Base-by-base conservation (phyloP, 768 basidiomycete species). In the Leccinum aurantiacum region DNA sequence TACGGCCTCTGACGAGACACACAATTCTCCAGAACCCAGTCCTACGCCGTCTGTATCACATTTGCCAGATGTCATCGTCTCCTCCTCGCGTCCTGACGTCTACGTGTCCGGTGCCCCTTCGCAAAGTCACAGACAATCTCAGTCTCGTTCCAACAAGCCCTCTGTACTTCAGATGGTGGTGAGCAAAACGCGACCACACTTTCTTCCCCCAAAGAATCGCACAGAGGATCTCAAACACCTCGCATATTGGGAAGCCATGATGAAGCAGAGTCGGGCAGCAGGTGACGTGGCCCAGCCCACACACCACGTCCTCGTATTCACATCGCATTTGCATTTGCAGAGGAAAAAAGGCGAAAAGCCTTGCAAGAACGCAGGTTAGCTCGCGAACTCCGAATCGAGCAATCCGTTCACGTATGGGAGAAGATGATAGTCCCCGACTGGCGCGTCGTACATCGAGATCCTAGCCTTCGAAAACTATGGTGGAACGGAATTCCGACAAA, bases 401-500 rank as follows among this genome's bases (percentile, higher is more conserved):
- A 88, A 38, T 87, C 87, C 6, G 74, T 92, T 54, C 77, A 82
- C 44, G 71, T 82, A 8, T 95, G 94, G 94, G 89, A 94, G 71
- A 83, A 80, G 58, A 81, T 85, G 14, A 88, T 96, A 58, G 67
- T 90, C 19, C 91, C 93, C 0, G 90, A 95, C 71, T 95, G 92
- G 91, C 84, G 82, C 53, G 80, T 83, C 24, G 89, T 93, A 7
- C 70, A 86, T 69, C 84, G 81, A 65, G 85, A 90, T 61, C 78
- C 87, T 0, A 73, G 74, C 10, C 75, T 94, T 55, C 83, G 88
- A 33, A 24, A 80, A 68, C 68, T 95, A 9, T 96, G 93, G 94
- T 93, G 93, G 93, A 80, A 80, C 31, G 94, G 94, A 3, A 91
- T 95, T 65, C 94, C 94, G 3, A 82, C 89, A 0, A 90, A 91